Percentiles rank a stretch among this genome's conserved stretches.
Conservation (phyloP, 2,329 filamentous ascomycete genomes). For the Colletotrichum phormii region DNA sequence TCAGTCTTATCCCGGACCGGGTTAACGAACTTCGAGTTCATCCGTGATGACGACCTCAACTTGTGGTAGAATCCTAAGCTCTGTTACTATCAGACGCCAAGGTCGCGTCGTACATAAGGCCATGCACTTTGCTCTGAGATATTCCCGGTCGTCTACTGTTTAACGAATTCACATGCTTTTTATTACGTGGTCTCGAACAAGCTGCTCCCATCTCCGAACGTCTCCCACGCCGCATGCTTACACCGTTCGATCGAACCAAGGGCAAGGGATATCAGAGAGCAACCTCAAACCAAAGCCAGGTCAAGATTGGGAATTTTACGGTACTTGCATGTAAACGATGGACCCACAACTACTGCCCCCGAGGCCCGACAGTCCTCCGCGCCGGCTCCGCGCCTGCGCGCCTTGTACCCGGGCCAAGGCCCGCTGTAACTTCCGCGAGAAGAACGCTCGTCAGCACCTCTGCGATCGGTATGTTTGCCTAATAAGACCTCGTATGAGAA, state of each 20-base stretch:
- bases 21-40: neutral
- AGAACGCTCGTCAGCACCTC: conserved; percentile 31
- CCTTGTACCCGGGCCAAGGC: conserved; percentile 38
- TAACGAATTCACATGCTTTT: too few relatives aligned
- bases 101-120: neutral
- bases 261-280: neutral
- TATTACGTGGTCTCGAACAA: too few relatives aligned
- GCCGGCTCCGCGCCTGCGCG: conserved; percentile 37
- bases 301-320: too few relatives aligned
- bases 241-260: neutral
- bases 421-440: conserved; percentile 32
- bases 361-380: conserved; percentile 33
- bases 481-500: too few relatives aligned
- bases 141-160: too few relatives aligned
- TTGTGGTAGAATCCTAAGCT: neutral
- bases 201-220: neutral
- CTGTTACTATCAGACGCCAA: neutral
- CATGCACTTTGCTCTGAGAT: neutral
- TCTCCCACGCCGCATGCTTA: neutral
- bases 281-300: neutral
- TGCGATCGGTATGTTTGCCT: conserved; percentile 25
- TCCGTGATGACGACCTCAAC: neutral
- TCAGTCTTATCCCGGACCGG: conserved; percentile 12
- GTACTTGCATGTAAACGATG: neutral
- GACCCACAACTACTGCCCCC: neutral